Evolutionary conservation across 176 grass and related monocot genomes (phyloP).

Genomic region (Luzula sylvatica): DNA sequence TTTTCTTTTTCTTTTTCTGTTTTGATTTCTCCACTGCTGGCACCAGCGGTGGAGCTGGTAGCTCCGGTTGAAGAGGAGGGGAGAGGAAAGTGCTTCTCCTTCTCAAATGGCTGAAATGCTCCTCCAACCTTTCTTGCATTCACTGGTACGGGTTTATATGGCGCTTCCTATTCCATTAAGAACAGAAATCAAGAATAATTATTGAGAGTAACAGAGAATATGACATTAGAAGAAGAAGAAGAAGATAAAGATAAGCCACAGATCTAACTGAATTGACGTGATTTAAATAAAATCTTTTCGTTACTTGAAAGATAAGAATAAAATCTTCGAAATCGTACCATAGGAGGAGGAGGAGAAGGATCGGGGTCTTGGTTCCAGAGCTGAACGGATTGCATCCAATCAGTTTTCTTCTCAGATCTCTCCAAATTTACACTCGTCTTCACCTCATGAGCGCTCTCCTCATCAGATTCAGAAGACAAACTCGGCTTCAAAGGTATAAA

Average conservation of each 20-base stretch:
- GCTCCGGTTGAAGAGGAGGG: slow-evolving; percentile 32
- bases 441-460: slow-evolving; percentile 26
- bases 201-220: too few relatives aligned
- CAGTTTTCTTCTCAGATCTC: slow-evolving; percentile 9
- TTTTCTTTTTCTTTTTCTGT: slow-evolving; percentile 15
- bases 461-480: slow-evolving; percentile 32
- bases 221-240: too few relatives aligned
- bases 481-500: slow-evolving; percentile 87
- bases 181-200: not conserved
- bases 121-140: slow-evolving; percentile 27
- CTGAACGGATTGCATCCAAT: slow-evolving; percentile 80
- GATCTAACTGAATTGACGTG: not conserved
- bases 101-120: slow-evolving; percentile 79
- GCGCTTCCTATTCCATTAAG: slow-evolving; percentile 21
- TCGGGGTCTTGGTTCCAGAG: slow-evolving; percentile 46
- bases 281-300: not conserved
- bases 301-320: too few relatives aligned
- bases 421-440: slow-evolving; percentile 3
- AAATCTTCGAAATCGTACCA: slow-evolving; percentile 13
- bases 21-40: slow-evolving; percentile 13
- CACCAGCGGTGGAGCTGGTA: slow-evolving; percentile 30
- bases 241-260: too few relatives aligned
- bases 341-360: not conserved
- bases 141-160: slow-evolving; percentile 55
- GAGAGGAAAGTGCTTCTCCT: slow-evolving; percentile 26